These are phyloP conservation scores for Picochlorum costavermella DNA, from an alignment of 139 green algal genomes.

Conservation along the genomic window DNA sequence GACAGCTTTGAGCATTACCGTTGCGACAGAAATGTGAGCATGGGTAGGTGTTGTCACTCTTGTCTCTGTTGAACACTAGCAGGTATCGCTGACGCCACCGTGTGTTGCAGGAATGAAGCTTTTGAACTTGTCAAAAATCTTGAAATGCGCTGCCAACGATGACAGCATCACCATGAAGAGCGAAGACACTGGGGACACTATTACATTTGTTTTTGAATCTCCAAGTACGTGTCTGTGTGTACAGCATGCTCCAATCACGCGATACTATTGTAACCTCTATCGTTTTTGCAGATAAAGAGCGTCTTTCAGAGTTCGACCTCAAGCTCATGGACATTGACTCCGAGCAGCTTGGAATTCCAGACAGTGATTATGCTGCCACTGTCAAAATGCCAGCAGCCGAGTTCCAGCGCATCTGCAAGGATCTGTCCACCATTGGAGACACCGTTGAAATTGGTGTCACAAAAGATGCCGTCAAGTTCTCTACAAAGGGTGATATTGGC, in stretches of 20 bases:
- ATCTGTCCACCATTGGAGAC: constrained; percentile 90
- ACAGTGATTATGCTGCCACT: constrained; percentile 83
- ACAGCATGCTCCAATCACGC: not conserved
- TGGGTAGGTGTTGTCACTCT: constrained; percentile 44
- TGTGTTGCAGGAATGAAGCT: constrained; percentile 72
- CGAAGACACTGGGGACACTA: constrained; percentile 82
- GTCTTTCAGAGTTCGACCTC: constrained; percentile 94
- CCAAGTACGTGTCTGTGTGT: constrained; percentile 21
- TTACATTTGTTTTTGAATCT: constrained; percentile 96
- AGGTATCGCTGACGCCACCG: not conserved
- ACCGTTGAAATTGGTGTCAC: constrained; percentile 82
- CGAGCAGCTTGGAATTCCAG: constrained; percentile 94
- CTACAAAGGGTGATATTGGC: constrained; percentile 89
- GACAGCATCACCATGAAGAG: constrained; percentile 96
- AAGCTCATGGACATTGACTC: constrained; percentile 99
- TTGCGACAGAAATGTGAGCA: constrained; percentile 81
- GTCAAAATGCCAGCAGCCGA: constrained; percentile 83
- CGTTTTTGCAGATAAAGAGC: constrained; percentile 37
- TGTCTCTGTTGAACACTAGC: constrained; percentile 8
- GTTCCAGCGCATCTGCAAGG: constrained; percentile 82
- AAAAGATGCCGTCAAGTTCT: constrained; percentile 98
- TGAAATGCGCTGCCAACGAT: constrained; percentile 94
- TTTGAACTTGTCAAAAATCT: constrained; percentile 91
- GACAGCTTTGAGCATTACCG: constrained; percentile 98
- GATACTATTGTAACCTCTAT: not conserved